Evolutionary conservation across 2,329 filamentous ascomycete species (phyloP).

Genomic region (Colletotrichum coccodes): DNA sequence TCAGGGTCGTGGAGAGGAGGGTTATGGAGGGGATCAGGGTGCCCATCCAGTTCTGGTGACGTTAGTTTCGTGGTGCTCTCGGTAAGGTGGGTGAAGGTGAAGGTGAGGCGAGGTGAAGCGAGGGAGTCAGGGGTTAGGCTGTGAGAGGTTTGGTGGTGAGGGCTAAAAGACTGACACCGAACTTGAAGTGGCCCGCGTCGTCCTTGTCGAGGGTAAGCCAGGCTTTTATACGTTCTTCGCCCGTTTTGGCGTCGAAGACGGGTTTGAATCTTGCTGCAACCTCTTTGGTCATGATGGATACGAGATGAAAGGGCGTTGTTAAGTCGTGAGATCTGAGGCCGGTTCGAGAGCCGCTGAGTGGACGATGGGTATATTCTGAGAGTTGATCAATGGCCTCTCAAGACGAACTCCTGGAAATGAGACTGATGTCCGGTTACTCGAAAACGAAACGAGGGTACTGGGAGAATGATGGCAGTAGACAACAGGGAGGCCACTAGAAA

Average conservation of each 20-base stretch:
- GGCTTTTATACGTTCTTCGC: constrained; percentile 41
- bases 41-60: constrained; percentile 55
- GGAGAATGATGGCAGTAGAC: background rate
- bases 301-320: background rate
- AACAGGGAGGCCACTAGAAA: background rate
- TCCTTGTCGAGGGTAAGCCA: constrained; percentile 44
- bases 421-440: background rate
- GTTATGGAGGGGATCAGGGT: constrained; percentile 52
- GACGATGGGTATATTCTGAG: background rate
- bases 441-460: background rate
- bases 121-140: background rate
- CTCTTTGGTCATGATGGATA: background rate
- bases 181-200: constrained; percentile 40
- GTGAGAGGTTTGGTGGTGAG: background rate
- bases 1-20: constrained; percentile 48
- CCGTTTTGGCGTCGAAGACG: constrained; percentile 24
- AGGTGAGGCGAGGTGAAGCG: background rate
- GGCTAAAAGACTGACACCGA: constrained; percentile 40
- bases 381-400: background rate
- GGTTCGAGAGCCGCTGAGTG: background rate
- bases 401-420: background rate
- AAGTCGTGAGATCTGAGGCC: background rate
- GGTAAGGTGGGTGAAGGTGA: background rate
- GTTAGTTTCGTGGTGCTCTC: background rate
- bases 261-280: background rate